Conservation (phyloP, 345 rosid genomes). For the Acer campestre region DNA sequence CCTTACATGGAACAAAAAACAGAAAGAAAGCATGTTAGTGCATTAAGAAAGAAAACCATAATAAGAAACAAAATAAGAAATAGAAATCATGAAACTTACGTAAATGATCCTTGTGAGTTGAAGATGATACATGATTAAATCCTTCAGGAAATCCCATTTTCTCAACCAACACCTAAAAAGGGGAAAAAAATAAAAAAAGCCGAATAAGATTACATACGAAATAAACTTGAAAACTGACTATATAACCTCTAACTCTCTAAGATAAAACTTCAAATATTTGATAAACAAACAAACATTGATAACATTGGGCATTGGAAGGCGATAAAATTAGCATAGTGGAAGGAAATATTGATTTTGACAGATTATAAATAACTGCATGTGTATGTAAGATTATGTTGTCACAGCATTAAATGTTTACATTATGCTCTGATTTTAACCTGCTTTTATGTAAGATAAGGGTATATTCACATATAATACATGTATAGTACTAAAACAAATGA, state of each 20-base stretch:
- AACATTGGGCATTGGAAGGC: background rate
- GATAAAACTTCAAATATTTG: conserved; percentile 1
- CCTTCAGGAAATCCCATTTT: conserved; percentile 89
- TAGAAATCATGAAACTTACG: conserved; percentile 42
- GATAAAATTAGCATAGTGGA: background rate
- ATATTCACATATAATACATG: background rate
- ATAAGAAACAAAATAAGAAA: background rate
- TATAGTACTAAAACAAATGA: background rate
- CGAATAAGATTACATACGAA: conserved; percentile 2
- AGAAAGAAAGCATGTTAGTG: background rate
- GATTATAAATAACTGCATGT: background rate
- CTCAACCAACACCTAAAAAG: conserved; percentile 84
- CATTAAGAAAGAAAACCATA: background rate
- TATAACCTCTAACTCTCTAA: conserved; percentile 2
- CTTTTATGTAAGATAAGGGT: background rate
- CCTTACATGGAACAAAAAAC: conserved; percentile 38
- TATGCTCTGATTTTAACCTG: background rate
- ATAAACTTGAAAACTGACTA: background rate
- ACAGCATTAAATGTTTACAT: background rate
- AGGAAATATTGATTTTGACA: background rate
- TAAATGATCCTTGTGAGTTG: conserved; percentile 40
- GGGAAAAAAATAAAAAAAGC: background rate
- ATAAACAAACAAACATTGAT: conserved; percentile 9
- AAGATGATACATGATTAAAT: conserved; percentile 37
- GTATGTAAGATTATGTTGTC: background rate